phyloP scores from a whole-genome alignment of 305 asterid genomes.

The Withania somnifera region DNA sequence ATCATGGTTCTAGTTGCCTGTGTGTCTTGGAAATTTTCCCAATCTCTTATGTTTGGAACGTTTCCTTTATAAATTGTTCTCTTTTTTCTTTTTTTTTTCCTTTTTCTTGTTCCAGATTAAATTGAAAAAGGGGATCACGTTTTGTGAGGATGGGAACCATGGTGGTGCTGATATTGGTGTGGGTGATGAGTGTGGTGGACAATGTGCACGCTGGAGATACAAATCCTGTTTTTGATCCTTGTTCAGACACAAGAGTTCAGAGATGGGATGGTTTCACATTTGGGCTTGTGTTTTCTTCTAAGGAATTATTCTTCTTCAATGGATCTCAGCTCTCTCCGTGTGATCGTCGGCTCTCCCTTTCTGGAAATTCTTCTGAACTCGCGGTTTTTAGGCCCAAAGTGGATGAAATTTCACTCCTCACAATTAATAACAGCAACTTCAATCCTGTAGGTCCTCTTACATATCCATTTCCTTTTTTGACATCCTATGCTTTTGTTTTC shows the following conservation, averaged over 20 bases:
- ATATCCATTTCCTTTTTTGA: background rate
- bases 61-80: background rate
- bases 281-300: slow-evolving; percentile 73
- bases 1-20: background rate
- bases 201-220: slow-evolving; percentile 39
- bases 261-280: slow-evolving; percentile 74
- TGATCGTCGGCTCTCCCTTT: slow-evolving; percentile 58
- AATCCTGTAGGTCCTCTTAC: slow-evolving; percentile 30
- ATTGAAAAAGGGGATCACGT: slow-evolving; percentile 1
- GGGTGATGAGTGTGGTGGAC: slow-evolving; percentile 14
- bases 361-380: slow-evolving; percentile 28
- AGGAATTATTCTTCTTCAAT: slow-evolving; percentile 60
- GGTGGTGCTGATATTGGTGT: slow-evolving; percentile 16
- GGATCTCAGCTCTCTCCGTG: slow-evolving; percentile 87
- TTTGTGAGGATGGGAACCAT: slow-evolving; percentile 14
- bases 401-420: slow-evolving; percentile 83
- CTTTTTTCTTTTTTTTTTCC: background rate
- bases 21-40: background rate
- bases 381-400: slow-evolving; percentile 83
- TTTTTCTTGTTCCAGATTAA: background rate
- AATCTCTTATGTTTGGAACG: background rate
- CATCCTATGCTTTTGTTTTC: background rate
- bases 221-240: slow-evolving; percentile 58
- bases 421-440: slow-evolving; percentile 40
- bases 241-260: slow-evolving; percentile 61